Base-by-base conservation (phyloP, 371 early-diverging fungal genomes). In the Paramicrosporidium saccamoebae region DNA sequence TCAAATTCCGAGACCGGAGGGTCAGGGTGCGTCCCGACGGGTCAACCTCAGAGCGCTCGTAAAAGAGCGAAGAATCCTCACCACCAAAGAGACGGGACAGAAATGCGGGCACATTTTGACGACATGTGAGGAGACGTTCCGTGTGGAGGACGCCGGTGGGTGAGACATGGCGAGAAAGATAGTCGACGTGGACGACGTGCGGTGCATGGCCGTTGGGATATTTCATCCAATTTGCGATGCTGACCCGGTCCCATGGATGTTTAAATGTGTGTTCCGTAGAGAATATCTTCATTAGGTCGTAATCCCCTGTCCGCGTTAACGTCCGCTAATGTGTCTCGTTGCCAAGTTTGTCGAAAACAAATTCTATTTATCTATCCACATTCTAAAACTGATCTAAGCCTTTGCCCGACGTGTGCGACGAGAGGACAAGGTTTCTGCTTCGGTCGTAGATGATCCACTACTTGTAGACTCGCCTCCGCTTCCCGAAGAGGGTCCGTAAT, bases 141-240 rank as follows among this genome's bases (percentile, higher is more conserved):
- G 86, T 75, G 22, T 50, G 55, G 14, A 90, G 50, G 15, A 75
- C 33, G 26, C 82, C 79, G 0, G 74, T 71, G 7, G 72, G 64
- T 37, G 77, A 69, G 9, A 92, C 50, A 3, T 42, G 38, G 17
- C 79, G 54, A 28, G 61, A 46, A 23, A 86, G 52, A 12, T 73
- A 58, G 46, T 86, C 92, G 14, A 81, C 78, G 30, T 68, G 64
- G 18, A 67, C 37, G 22, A 90, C 88, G 31, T 90, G 92, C 23
- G 66, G 55, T 15, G 73, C 61, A 19, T 61, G 50, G 17, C 71
- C 73, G 40, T 90, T 90, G 4, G 92, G 92, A 45, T 90, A 90
- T 47, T 90, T 90, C 38, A 62, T 57, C 77, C 77, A 90, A 41
- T 73, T 64, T 20, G 79, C 92, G 7, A 63, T 51, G 10, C 82